Base-by-base conservation (phyloP, 164 flowering plant species). In the Aristolochia californica region DNA sequence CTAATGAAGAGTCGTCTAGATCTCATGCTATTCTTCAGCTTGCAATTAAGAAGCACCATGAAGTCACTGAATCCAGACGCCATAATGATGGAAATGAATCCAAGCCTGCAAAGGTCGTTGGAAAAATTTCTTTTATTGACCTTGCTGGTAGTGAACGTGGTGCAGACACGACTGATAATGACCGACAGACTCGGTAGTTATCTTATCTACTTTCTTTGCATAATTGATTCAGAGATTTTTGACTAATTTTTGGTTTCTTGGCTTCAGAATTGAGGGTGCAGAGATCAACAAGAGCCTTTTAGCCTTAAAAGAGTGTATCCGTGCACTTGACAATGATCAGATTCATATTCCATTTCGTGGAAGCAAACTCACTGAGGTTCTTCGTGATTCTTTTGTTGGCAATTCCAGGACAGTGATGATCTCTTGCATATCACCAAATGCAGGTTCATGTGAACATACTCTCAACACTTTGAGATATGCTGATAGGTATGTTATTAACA, bases 71-170 rank as follows among this genome's bases (percentile, higher is more conserved):
- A 45, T 59, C 81, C 67, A 91, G 85, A 75, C 79, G 80, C 57
- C 75, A 87, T 30, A 75, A 57, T 70, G 93, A 87, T 67, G 83
- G 87, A 18, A 72, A 69, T 70, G 91, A 84, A 53, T 64, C 85
- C 22, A 83, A 74, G 64, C 62, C 53, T 65, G 97, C 82, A 56
- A 87, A 82, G 72, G 75, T 89, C 74, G 77, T 93, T 49, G 99
- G 99, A 53, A 93, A 93, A 72, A 87, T 93, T 56, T 93, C 99
- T 18, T 93, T 93, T 57, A 93, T 93, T 71, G 99, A 93, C 78
- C 89, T 93, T 61, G 99, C 99, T 74, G 99, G 99, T 38, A 93
- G 99, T 75, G 99, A 93, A 76, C 82, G 99, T 64, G 99, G 99
- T 58, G 99, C 99, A 55, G 99, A 93, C 68, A 93, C 99, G 25